Base-by-base conservation (phyloP, 306 rosid genomes). In the Astragalus glycyphyllos region DNA sequence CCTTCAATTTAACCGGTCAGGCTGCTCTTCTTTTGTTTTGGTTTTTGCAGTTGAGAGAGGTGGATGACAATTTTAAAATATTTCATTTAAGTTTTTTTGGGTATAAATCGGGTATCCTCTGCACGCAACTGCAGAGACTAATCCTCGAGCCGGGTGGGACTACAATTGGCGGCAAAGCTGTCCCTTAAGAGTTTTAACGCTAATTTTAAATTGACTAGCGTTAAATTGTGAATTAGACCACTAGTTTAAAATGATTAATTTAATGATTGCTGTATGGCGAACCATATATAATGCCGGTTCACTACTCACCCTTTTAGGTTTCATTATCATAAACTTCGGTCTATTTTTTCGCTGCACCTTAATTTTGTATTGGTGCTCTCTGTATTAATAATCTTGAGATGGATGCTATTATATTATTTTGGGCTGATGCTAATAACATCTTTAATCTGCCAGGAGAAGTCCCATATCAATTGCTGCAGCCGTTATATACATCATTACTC, bases 401-500 rank as follows among this genome's bases (percentile, higher is more conserved):
- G 42, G 58, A 35, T 38, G 32, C 34, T 11, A 29, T 57, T 69
- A 58, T 14, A 8, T 46, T 40, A 7, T 56, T 65, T 34, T 5
- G n/a, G 60, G 57, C 55, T 47, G 57, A 42, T 62, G 46, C 69
- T 71, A n/a, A 71, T 66, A 6, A 41, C 62, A 55, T 37, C 32
- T 59, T 68, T 56, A 32, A 45, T 73, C 12, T 82, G 23, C 23
- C 2, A 20, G 23, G 23, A 20, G 23, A 20, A 20, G 23, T 20
- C 23, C 23, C 23, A 20, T 20, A 20, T 20, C 23, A 20, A 20
- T 20, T 20, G 23, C 23, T 20, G 23, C 23, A 20, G 23, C 23
- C 23, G 23, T 20, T 20, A 20, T 20, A 20, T 20, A 20, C 23
- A 20, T 20, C 23, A 20, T 20, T 20, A 20, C 23, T 20, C 23